Base-by-base conservation (phyloP, 257 asterid genomes). In the Lycium ferocissimum region DNA sequence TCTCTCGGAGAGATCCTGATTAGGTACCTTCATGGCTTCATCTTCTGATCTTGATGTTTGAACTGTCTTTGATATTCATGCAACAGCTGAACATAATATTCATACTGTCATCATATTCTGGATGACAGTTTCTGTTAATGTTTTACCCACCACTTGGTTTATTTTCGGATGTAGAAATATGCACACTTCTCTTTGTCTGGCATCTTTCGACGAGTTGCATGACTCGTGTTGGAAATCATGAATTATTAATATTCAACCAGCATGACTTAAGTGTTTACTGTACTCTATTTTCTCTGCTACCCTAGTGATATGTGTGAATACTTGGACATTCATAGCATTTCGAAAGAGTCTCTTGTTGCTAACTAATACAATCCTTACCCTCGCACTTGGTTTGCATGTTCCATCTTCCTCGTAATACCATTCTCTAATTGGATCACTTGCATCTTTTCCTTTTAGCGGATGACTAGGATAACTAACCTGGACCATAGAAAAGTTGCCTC, bases 1-100 rank as follows among this genome's bases (percentile, higher is more conserved):
- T 93, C 90, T 85, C 99, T 96, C 73, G 99, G 99, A 85, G 99
- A 96, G 89, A 96, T 93, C 90, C 86, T 93, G 89, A 92, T 93
- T 87, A 91, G 97, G 95, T 93, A 87, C 40, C 12, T 43, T 72
- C 37, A 12, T 47, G 18, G 20, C 80, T 47, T 73, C 11, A 0
- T 73, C 80, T 2, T 47, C 10, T 73, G n/a, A 47, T 73, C 12
- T 6, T 73, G 40, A 73, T 73, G 47, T 70, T 15, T 38, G 7
- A 53, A 20, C 18, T 12, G 0, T 73, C n/a, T 2, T 47, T 73
- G 80, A 20, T 20, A 73, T 73, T 70, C 13, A 70, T 70, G 54
- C 15, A 40, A 9, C 6, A 73, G 59, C 6, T 20, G 12, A 5
- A 11, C 80, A 73, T 73, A 73, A n/a, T n/a, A 73, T 14, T 73